Conservation (phyloP, 345 rosid species). For the Firmiana major region DNA sequence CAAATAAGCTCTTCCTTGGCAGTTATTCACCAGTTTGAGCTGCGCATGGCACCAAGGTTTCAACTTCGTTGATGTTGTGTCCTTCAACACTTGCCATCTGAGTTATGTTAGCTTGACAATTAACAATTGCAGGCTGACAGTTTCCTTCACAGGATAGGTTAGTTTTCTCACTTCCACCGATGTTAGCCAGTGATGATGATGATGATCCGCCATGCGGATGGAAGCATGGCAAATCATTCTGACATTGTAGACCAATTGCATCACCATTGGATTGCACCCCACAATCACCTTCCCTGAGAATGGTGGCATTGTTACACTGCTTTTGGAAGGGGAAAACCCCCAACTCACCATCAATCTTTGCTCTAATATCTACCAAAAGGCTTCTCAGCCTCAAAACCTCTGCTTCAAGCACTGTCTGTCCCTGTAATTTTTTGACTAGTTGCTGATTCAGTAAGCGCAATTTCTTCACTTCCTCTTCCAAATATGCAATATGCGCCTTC, state of each 20-base stretch:
- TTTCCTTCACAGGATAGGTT: conserved; percentile 30
- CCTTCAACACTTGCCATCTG: conserved; percentile 15
- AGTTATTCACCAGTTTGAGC: conserved; percentile 12
- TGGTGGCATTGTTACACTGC: conserved; percentile 23
- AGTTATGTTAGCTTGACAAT: conserved; percentile 26
- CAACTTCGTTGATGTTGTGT: conserved; percentile 12
- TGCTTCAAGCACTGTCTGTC: conserved; percentile 48
- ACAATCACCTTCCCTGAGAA: conserved; percentile 37
- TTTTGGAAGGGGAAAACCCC: conserved; percentile 44
- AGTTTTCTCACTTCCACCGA: conserved; percentile 30
- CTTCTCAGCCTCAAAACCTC: conserved; percentile 49
- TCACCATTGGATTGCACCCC: conserved; percentile 20
- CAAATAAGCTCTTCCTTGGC: neutral
- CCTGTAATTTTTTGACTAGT: conserved; percentile 46
- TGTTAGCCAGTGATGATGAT: conserved; percentile 14
- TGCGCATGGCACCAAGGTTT: conserved; percentile 24
- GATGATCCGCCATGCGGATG: conserved; percentile 16
- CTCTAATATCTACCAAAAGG: conserved; percentile 45
- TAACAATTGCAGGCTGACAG: conserved; percentile 25
- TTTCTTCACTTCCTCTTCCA: conserved; percentile 73
- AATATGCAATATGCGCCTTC: conserved; percentile 65
- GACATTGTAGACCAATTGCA: conserved; percentile 16
- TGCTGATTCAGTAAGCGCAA: conserved; percentile 43
- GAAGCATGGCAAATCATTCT: conserved; percentile 31
- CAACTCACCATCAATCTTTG: conserved; percentile 50